These are phyloP conservation scores for Colletotrichum eremochloae DNA, from an alignment of 2,329 filamentous ascomycete genomes.

Conservation along the genomic window DNA sequence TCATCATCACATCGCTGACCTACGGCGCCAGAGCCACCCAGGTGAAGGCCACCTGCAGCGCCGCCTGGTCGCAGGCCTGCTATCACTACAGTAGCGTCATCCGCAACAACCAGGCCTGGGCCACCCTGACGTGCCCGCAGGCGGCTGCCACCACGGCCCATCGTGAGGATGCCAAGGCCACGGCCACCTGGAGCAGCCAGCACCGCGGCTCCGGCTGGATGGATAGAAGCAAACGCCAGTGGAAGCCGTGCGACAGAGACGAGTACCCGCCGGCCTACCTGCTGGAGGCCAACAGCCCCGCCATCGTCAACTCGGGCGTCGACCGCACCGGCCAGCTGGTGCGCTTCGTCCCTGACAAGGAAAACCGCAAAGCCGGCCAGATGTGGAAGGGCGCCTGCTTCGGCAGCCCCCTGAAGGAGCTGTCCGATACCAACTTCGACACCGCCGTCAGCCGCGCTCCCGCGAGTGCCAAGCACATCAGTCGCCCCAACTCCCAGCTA, in stretches of 20 bases:
- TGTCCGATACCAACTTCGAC: background rate
- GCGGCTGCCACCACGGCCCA: background rate
- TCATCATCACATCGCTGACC: background rate
- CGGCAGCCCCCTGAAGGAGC: background rate
- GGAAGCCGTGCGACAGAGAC: background rate
- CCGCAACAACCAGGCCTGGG: background rate
- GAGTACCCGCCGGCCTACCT: background rate
- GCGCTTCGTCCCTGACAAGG: background rate
- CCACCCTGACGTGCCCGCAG: background rate
- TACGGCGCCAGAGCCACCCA: background rate
- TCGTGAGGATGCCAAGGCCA: background rate
- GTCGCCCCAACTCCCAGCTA: background rate
- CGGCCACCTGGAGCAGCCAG: background rate
- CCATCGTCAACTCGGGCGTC: background rate
- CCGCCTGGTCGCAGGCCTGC: background rate
- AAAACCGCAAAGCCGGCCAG: background rate
- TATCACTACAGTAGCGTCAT: background rate
- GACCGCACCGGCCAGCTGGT: background rate
- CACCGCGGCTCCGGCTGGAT: background rate
- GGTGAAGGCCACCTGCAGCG: background rate
- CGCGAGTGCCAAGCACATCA: background rate
- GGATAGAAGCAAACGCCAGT: background rate
- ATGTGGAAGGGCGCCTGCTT: background rate
- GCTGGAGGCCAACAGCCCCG: background rate
- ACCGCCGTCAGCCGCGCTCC: background rate